phyloP scores from a whole-genome alignment of 495 filamentous ascomycete species.

The Evansstolkia leycettana region DNA sequence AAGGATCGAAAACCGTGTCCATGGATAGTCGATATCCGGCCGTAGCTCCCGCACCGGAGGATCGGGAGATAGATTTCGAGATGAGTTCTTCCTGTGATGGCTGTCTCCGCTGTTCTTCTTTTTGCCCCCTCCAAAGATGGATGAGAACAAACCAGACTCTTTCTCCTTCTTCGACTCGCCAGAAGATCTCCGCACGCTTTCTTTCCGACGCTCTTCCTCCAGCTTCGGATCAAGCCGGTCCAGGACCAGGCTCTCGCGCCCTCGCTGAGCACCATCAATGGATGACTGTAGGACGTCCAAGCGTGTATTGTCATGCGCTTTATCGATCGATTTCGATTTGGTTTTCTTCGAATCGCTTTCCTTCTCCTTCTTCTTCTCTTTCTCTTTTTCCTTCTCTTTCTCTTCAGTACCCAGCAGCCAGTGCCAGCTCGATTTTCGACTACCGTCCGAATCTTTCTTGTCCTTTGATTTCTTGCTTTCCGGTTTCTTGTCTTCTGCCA shows the following conservation, averaged over 20 bases:
- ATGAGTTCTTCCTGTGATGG: conserved; percentile 59
- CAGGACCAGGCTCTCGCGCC: conserved; percentile 72
- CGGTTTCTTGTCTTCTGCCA: conserved; percentile 51
- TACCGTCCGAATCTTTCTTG: conserved; percentile 44
- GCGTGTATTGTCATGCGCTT: conserved; percentile 54
- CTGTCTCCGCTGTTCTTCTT: conserved; percentile 59
- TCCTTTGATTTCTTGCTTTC: conserved; percentile 56
- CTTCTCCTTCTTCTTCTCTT: conserved; percentile 41
- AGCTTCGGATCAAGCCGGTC: conserved; percentile 67
- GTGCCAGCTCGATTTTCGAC: conserved; percentile 74
- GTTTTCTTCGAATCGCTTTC: conserved; percentile 48
- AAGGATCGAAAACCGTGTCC: conserved; percentile 89
- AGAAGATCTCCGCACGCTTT: conserved; percentile 56
- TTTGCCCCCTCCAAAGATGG: conserved; percentile 75
- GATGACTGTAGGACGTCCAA: conserved; percentile 74
- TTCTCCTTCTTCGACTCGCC: conserved; percentile 81
- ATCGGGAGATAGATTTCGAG: conserved; percentile 70
- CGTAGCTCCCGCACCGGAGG: conserved; percentile 56
- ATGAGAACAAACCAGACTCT: conserved; percentile 68
- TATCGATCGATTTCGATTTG: conserved; percentile 48
- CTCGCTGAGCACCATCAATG: conserved; percentile 50
- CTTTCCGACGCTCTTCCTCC: conserved; percentile 77
- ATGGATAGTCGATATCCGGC: conserved; percentile 86
- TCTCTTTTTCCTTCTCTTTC: conserved; percentile 59
- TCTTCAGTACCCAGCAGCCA: conserved; percentile 64